Conservation (phyloP, 768 basidiomycete genomes). For the Tricholoma sp. region DNA sequence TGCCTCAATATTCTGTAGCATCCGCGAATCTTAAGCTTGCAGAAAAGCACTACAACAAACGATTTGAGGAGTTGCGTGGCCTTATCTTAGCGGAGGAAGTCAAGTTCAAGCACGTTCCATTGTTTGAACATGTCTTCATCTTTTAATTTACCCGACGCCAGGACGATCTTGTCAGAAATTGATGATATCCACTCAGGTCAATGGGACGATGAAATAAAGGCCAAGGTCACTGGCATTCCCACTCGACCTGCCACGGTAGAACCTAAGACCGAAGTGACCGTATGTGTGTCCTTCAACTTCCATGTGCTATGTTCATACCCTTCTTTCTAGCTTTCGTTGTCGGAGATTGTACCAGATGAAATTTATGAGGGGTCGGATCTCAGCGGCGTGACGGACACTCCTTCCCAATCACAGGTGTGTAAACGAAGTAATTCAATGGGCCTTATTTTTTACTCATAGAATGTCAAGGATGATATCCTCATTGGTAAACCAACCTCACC, state of each 20-base stretch:
- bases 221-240: slow-evolving; percentile 21
- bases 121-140: background rate
- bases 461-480: background rate
- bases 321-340: background rate
- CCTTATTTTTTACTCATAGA: background rate
- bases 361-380: slow-evolving; percentile 28
- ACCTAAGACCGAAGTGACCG: slow-evolving; percentile 3
- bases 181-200: slow-evolving; percentile 66
- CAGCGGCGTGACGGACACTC: slow-evolving; percentile 30
- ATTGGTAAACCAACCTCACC: background rate
- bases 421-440: background rate
- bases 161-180: slow-evolving; percentile 67
- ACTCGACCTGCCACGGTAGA: slow-evolving; percentile 1
- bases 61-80: slow-evolving; percentile 67
- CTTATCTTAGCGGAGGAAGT: slow-evolving; percentile 69
- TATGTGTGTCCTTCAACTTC: background rate
- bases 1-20: slow-evolving; percentile 38
- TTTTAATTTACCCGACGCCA: slow-evolving; percentile 20
- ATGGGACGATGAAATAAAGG: slow-evolving; percentile 51
- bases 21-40: slow-evolving; percentile 64
- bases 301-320: background rate
- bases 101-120: slow-evolving; percentile 63
- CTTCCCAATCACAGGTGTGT: slow-evolving; percentile 20
- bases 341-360: slow-evolving; percentile 18
- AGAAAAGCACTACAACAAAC: slow-evolving; percentile 63